Conservation (phyloP, 78 protist genomes). For the Dictyostelium purpureum region DNA sequence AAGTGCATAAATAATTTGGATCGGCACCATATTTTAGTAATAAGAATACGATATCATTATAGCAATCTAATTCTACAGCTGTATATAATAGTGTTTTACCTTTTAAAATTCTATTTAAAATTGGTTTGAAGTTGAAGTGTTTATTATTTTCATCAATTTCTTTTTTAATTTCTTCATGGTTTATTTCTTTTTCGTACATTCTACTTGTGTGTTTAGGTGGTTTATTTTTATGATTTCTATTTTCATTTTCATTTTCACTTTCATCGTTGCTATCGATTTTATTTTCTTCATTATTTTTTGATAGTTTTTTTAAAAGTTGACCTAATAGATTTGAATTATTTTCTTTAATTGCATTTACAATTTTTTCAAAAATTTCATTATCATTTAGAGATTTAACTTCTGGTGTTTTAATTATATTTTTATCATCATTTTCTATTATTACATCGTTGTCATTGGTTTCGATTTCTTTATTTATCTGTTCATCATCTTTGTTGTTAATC, state of each 20-base stretch:
- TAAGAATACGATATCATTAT: not conserved
- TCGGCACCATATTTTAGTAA: not conserved
- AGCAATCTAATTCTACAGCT: not conserved
- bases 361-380: not conserved
- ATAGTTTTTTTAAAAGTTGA: not conserved
- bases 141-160: not conserved
- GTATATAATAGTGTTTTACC: constrained; percentile 9
- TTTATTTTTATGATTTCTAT: no score
- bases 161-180: not conserved
- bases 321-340: constrained; percentile 1
- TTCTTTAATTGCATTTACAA: not conserved
- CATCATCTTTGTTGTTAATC: not conserved
- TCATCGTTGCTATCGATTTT: not conserved
- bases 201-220: no score
- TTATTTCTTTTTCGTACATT: no score
- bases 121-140: not conserved
- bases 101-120: not conserved
- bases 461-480: not conserved
- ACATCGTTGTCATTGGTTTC: not conserved
- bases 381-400: no score
- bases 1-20: not conserved
- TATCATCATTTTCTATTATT: not conserved
- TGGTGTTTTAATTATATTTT: not conserved
- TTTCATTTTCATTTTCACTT: no score
- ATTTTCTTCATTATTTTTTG: not conserved